Evolutionary conservation across 345 rosid species (phyloP).

Genomic region (Syzygium jambos): DNA sequence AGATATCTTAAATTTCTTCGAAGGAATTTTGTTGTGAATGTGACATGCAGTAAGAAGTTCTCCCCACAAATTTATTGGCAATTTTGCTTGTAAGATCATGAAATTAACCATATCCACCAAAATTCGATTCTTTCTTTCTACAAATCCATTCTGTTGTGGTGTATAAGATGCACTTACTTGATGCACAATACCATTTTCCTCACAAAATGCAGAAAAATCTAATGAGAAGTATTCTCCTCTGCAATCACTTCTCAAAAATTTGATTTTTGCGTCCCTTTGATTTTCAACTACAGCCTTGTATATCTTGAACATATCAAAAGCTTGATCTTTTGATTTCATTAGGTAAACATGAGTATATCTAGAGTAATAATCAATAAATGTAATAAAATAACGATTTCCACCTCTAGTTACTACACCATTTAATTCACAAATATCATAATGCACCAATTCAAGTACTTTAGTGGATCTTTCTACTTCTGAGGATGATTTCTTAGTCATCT

Average conservation of each 20-base stretch:
- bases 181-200: background rate
- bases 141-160: background rate
- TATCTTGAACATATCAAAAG: background rate
- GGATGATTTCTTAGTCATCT: background rate
- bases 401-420: background rate
- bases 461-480: background rate
- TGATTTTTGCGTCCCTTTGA: background rate
- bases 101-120: background rate
- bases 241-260: background rate
- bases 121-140: background rate
- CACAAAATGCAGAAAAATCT: background rate
- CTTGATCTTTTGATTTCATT: background rate
- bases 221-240: background rate
- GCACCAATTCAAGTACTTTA: background rate
- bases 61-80: background rate
- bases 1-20: background rate
- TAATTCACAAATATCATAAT: no score
- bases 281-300: background rate
- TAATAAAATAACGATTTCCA: background rate
- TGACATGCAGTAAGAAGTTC: background rate
- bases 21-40: background rate
- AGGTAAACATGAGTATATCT: background rate
- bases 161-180: background rate
- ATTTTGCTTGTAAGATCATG: background rate
- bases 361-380: background rate